phyloP scores from a whole-genome alignment of 108 stramenopile species.

The Aureococcus anophagefferens region DNA sequence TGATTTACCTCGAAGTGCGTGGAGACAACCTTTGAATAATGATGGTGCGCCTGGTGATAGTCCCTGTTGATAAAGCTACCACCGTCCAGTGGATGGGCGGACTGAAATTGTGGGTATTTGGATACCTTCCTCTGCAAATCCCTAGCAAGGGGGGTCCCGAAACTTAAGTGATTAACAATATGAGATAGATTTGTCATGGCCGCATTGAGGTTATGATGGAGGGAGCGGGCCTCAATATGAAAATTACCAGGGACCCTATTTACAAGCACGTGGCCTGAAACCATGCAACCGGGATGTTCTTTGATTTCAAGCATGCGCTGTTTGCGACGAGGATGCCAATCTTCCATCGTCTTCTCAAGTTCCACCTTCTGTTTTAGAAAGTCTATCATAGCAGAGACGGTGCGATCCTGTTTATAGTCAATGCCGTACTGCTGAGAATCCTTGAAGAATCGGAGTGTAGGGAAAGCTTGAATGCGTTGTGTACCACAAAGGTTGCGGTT shows the following conservation, averaged over 20 bases:
- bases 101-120: slow-evolving; percentile 47
- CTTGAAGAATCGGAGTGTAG: slow-evolving; percentile 75
- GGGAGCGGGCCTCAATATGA: slow-evolving; percentile 86
- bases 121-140: slow-evolving; percentile 10
- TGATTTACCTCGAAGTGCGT: slow-evolving; percentile 59
- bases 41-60: slow-evolving; percentile 82
- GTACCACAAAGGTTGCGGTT: slow-evolving; percentile 62
- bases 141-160: slow-evolving; percentile 52
- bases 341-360: slow-evolving; percentile 17
- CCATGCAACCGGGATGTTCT: slow-evolving; percentile 77
- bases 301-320: slow-evolving; percentile 1
- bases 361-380: slow-evolving; percentile 59
- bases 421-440: slow-evolving; percentile 45
- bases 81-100: slow-evolving; percentile 54
- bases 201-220: slow-evolving; percentile 72
- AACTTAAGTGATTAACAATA: slow-evolving; percentile 65
- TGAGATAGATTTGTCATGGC: slow-evolving; percentile 79
- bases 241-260: slow-evolving; percentile 96
- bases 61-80: slow-evolving; percentile 55
- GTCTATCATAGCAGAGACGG: slow-evolving; percentile 59
- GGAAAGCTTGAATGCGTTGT: slow-evolving; percentile 73
- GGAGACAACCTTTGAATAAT: slow-evolving; percentile 80
- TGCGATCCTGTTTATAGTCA: slow-evolving; percentile 81
- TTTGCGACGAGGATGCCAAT: neutral
- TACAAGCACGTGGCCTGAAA: slow-evolving; percentile 67